Evolutionary conservation across 1,284 basidiomycete genomes (phyloP), one percentile per base, ranked within the genome.

Genomic region (Malassezia nana): DNA sequence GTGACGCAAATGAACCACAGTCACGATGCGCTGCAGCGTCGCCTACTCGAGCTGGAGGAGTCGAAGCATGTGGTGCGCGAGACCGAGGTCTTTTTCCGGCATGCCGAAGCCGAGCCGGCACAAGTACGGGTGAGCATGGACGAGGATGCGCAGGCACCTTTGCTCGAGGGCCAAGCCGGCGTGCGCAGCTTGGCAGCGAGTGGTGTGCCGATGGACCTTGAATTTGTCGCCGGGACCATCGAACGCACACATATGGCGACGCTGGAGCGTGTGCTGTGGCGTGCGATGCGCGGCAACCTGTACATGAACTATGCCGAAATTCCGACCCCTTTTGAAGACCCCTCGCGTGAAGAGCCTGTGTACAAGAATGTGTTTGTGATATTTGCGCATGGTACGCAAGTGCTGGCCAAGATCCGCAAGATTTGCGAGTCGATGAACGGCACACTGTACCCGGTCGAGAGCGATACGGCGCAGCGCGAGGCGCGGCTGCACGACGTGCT

Each of bases 251-350:
- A 90, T 57, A 82, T 96, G 75, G 82, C 88, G 2, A 94, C 89
- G 9, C 95, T 98, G 54, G 94, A 99, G 77, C 86, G 94, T 31
- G 89, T 98, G 20, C 82, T 98, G 52, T 99, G 94, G 92, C 87
- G 94, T 65, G 89, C 98, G 25, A 81, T 98, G 25, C 85, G 94
- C 59, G 94, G 94, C 51, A 98, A 99, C 75, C 79, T 99, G 28
- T 99, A 95, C 80, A 96, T 98, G 91, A 98, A 98, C 78, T 89
- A 96, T 77, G 73, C 75, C 61, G 91, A 98, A 76, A 98, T 99
- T 67, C 81, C 82, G 39, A 87, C 92, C 67, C 86, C 89, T 1
- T 95, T 98, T 70, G 80, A 90, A 55, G 87, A 96, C 70, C 84
- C 89, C 13, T 80, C 79, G 39, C 86, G 85, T 2, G 75, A 72